Conservation (phyloP, 1,139 yeast species). For the Lodderomyces orthopsilosis region DNA sequence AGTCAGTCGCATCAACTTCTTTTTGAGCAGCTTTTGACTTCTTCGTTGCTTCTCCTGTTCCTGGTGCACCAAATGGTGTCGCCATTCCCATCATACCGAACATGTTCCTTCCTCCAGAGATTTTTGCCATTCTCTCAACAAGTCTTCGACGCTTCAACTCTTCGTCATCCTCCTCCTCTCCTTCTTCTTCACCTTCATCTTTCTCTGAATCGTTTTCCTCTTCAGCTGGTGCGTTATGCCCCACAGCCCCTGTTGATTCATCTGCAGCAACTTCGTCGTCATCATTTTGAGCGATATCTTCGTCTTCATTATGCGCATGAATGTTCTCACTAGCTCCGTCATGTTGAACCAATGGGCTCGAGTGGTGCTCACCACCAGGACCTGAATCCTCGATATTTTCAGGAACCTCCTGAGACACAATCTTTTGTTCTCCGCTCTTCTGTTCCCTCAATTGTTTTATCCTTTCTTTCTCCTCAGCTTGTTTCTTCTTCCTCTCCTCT, state of each 20-base stretch:
- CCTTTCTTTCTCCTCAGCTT: slow-evolving; percentile 21
- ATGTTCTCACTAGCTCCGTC: neutral
- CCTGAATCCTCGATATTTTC: neutral
- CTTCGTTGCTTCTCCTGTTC: slow-evolving; percentile 13
- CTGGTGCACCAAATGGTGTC: slow-evolving; percentile 27
- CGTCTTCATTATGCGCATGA: neutral
- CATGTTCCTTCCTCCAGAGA: slow-evolving; percentile 91
- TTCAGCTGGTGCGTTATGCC: slow-evolving; percentile 9
- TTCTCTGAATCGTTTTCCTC: slow-evolving; percentile 15
- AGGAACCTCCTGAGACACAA: neutral
- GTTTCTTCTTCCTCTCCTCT: slow-evolving; percentile 51
- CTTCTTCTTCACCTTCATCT: slow-evolving; percentile 23
- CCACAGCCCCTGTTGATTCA: neutral
- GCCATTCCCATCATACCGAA: slow-evolving; percentile 76
- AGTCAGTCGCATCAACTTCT: slow-evolving; percentile 3
- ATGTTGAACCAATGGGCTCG: too few species aligned
- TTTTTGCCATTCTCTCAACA: slow-evolving; percentile 93
- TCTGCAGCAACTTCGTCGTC: slow-evolving; percentile 1
- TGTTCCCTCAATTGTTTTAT: slow-evolving; percentile 14
- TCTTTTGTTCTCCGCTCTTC: slow-evolving; percentile 12
- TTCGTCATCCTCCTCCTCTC: slow-evolving; percentile 60
- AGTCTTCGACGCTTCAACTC: slow-evolving; percentile 75
- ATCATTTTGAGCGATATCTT: neutral
- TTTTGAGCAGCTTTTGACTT: slow-evolving; percentile 8
- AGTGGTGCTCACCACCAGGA: neutral